Evolutionary conservation across 108 stramenopile genomes (phyloP).

Genomic region (Nitzschia sp.): DNA sequence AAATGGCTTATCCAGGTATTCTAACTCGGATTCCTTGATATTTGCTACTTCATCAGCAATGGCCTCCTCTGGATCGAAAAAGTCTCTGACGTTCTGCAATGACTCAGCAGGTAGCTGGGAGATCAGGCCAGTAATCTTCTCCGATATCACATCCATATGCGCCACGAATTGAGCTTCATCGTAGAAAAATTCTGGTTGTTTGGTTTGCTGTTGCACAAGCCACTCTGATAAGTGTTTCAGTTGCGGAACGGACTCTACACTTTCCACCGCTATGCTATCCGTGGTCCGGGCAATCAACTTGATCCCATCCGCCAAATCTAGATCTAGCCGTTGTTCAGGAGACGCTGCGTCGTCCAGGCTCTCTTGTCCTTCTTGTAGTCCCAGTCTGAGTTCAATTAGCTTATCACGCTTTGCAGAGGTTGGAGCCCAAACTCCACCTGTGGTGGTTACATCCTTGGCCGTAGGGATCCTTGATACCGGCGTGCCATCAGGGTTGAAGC

Average conservation of each 20-base stretch:
- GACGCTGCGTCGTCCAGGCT: slow-evolving; percentile 76
- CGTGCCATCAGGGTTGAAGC: not conserved
- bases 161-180: slow-evolving; percentile 23
- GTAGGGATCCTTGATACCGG: slow-evolving; percentile 35
- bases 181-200: slow-evolving; percentile 12
- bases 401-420: slow-evolving; percentile 88
- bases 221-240: slow-evolving; percentile 29
- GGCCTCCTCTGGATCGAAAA: slow-evolving; percentile 26
- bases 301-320: slow-evolving; percentile 84
- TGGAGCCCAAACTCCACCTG: slow-evolving; percentile 88
- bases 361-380: slow-evolving; percentile 52
- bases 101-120: slow-evolving; percentile 18
- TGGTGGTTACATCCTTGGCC: slow-evolving; percentile 55
- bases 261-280: slow-evolving; percentile 30
- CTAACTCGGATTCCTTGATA: slow-evolving; percentile 4
- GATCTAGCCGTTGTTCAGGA: slow-evolving; percentile 65
- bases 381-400: slow-evolving; percentile 63
- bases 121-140: slow-evolving; percentile 22
- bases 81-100: slow-evolving; percentile 45
- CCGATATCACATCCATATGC: slow-evolving; percentile 21
- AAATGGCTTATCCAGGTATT: slow-evolving; percentile 14
- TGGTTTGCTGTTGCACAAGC: slow-evolving; percentile 25
- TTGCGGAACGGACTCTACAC: not conserved
- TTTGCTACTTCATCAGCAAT: not conserved
- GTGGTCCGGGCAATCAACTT: slow-evolving; percentile 51